phyloP scores from a whole-genome alignment of 2,329 filamentous ascomycete genomes.

The Aciculosporium take region DNA sequence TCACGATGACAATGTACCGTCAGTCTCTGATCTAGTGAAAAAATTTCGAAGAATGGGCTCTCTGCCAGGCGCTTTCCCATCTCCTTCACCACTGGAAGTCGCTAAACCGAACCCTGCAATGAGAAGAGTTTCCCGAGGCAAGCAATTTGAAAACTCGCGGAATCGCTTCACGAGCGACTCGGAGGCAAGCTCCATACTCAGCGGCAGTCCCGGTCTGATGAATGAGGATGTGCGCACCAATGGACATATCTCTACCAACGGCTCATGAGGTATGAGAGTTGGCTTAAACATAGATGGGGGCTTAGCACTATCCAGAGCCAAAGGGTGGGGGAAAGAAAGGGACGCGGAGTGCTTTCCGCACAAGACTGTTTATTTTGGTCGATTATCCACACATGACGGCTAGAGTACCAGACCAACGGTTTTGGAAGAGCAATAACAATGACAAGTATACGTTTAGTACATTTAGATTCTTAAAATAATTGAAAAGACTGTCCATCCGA shows the following conservation, averaged over 20 bases:
- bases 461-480: constrained; percentile 6
- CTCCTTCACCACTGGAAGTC: background rate
- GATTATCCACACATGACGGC: constrained; percentile 1
- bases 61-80: constrained; percentile 1
- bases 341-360: background rate
- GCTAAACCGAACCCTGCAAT: background rate
- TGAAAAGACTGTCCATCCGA: constrained; percentile 3
- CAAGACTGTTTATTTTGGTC: background rate
- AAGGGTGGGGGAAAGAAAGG: background rate
- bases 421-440: constrained; percentile 7
- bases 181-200: background rate
- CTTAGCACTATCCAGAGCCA: background rate
- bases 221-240: background rate
- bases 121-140: constrained; percentile 4
- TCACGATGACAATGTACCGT: constrained; percentile 7
- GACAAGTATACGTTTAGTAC: constrained; percentile 7
- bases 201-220: background rate
- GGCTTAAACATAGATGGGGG: background rate
- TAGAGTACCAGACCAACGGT: background rate
- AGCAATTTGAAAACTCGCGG: constrained; percentile 5
- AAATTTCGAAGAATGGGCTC: constrained; percentile 13
- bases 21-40: constrained; percentile 14
- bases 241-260: background rate
- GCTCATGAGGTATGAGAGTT: background rate
- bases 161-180: constrained; percentile 7